phyloP scores from a whole-genome alignment of 768 basidiomycete species.

The Kwoniella sp. region DNA sequence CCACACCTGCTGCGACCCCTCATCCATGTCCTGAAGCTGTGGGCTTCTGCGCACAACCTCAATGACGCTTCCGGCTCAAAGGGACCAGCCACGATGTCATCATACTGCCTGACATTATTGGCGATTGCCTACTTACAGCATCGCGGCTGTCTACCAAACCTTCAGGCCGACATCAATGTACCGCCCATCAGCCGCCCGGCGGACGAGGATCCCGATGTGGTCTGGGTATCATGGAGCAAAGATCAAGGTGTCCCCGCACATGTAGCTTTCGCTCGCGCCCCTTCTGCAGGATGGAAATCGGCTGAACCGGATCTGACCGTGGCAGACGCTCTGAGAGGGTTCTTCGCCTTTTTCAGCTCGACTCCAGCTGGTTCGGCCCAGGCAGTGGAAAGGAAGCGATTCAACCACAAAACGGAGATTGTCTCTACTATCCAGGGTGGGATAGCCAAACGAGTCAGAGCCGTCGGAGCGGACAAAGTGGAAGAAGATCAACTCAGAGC shows the following conservation, averaged over 20 bases:
- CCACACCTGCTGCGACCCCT: constrained; percentile 52
- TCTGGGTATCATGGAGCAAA: constrained; percentile 49
- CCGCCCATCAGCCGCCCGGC: constrained; percentile 20
- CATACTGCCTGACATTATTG: constrained; percentile 52
- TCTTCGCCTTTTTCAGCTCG: constrained; percentile 43
- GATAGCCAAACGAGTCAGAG: constrained; percentile 19
- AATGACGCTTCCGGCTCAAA: constrained; percentile 50
- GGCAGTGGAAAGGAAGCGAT: constrained; percentile 10
- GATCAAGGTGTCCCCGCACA: constrained; percentile 40
- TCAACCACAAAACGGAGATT: constrained; percentile 31
- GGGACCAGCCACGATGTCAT: constrained; percentile 49
- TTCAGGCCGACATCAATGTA: constrained; percentile 40
- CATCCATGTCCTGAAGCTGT: constrained; percentile 51
- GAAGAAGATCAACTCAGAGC: constrained; percentile 22
- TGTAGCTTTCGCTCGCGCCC: constrained; percentile 30
- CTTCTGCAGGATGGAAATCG: constrained; percentile 30
- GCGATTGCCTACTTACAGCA: constrained; percentile 53
- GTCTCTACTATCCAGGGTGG: constrained; percentile 43
- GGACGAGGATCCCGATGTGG: constrained; percentile 32
- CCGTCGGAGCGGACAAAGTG: constrained; percentile 12
- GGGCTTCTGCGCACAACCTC: constrained; percentile 44
- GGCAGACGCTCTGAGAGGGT: constrained; percentile 46
- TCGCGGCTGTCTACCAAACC: constrained; percentile 47
- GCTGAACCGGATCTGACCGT: constrained; percentile 29
- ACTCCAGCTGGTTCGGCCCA: not conserved